Percentiles rank a stretch among this genome's conserved stretches.
Conservation (phyloP, 495 filamentous ascomycete species). For the Hypoxylon trugodes region DNA sequence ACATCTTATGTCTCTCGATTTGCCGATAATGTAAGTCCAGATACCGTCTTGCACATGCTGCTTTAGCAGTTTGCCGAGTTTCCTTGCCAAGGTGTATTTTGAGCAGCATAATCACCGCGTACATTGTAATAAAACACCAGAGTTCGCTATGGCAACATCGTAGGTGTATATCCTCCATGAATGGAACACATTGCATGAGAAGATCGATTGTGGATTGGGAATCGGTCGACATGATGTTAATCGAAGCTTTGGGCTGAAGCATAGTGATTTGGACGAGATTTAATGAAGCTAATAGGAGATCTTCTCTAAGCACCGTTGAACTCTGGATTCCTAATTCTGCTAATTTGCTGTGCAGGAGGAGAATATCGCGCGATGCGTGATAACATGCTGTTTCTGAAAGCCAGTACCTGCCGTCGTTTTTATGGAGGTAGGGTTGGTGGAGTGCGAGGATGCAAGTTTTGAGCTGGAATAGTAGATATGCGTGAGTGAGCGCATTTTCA, state of each 20-base stretch:
- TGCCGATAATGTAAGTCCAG: slow-evolving; percentile 51
- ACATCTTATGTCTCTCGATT: slow-evolving; percentile 8
- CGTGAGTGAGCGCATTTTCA: slow-evolving; percentile 46
- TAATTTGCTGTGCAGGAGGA: slow-evolving; percentile 52
- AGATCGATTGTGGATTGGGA: slow-evolving; percentile 54
- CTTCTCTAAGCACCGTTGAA: slow-evolving; percentile 52
- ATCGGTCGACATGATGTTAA: slow-evolving; percentile 55
- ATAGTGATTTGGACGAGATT: slow-evolving; percentile 54
- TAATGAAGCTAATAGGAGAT: slow-evolving; percentile 51
- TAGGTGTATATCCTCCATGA: slow-evolving; percentile 57
- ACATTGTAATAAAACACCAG: slow-evolving; percentile 57
- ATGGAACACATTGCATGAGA: slow-evolving; percentile 52
- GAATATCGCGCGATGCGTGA: slow-evolving; percentile 56
- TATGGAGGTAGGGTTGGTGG: slow-evolving; percentile 54
- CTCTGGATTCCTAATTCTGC: slow-evolving; percentile 52
- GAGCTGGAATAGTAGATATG: slow-evolving; percentile 53
- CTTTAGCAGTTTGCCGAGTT: slow-evolving; percentile 51
- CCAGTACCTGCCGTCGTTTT: slow-evolving; percentile 52
- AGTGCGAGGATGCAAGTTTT: slow-evolving; percentile 55
- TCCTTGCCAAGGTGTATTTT: slow-evolving; percentile 52
- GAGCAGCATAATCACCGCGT: slow-evolving; percentile 51
- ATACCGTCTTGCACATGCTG: slow-evolving; percentile 50
- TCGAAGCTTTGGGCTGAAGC: slow-evolving; percentile 51
- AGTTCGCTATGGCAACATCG: slow-evolving; percentile 57
- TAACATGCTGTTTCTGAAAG: slow-evolving; percentile 58